phyloP scores from a whole-genome alignment of 208 protist genomes.

The Trypanosoma rangeli region DNA sequence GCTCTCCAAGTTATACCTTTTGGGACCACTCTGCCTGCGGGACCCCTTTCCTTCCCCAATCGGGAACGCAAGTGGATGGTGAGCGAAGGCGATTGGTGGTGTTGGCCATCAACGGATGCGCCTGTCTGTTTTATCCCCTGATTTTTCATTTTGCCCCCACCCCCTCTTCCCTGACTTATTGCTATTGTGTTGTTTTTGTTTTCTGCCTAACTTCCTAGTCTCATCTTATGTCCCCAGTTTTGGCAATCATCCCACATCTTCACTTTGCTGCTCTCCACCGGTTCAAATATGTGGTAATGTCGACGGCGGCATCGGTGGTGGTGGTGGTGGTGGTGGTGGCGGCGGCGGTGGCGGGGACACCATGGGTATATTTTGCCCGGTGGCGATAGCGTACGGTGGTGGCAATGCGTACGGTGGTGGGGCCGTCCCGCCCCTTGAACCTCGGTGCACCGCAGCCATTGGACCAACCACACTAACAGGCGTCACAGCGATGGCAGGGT shows the following conservation, averaged over 20 bases:
- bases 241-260: background rate
- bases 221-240: background rate
- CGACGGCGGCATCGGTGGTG: background rate
- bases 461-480: background rate
- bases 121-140: too few relatives aligned
- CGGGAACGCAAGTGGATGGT: too few relatives aligned
- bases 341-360: background rate
- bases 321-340: background rate
- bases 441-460: background rate
- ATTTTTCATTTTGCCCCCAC: too few relatives aligned
- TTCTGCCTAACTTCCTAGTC: background rate
- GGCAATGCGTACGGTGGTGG: slow-evolving; percentile 43
- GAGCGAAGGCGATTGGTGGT: too few relatives aligned
- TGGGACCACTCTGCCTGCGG: background rate
- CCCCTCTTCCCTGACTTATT: too few relatives aligned
- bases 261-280: background rate
- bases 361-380: background rate
- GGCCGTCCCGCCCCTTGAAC: slow-evolving; percentile 17
- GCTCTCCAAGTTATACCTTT: background rate
- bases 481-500: slow-evolving; percentile 21
- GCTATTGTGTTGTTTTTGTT: background rate
- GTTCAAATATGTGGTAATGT: too few relatives aligned
- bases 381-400: slow-evolving; percentile 21
- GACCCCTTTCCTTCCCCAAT: background rate
- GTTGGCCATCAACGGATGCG: too few relatives aligned